Percentiles rank a stretch among this genome's conserved stretches.
phyloP scores from a whole-genome alignment of 352 stramenopile genomes.

The Phytophthora lateralis region DNA sequence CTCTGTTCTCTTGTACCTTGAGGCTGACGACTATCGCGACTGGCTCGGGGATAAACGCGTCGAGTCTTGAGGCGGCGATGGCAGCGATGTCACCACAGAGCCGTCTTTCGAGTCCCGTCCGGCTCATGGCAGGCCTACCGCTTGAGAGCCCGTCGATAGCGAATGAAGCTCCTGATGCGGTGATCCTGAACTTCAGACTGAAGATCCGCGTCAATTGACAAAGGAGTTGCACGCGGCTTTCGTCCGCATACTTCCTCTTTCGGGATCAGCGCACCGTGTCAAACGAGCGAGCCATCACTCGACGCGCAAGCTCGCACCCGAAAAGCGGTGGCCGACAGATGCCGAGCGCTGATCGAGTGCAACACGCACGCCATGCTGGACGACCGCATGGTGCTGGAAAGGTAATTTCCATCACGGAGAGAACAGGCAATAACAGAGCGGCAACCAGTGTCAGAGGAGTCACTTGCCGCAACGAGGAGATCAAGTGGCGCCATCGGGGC shows the following conservation, averaged over 20 bases:
- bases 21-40: conserved; percentile 22
- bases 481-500: conserved; percentile 6
- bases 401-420: no score
- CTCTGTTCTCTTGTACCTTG: conserved; percentile 13
- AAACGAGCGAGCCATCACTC: conserved; percentile 28
- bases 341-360: conserved; percentile 5
- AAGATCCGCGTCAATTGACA: neutral
- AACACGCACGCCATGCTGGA: conserved; percentile 16
- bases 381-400: no score
- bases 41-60: conserved; percentile 11
- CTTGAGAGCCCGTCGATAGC: conserved; percentile 20
- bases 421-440: no score
- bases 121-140: conserved; percentile 3
- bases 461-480: conserved; percentile 6
- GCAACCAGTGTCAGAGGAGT: conserved; percentile 1
- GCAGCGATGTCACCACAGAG: conserved; percentile 10
- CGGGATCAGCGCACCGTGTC: conserved; percentile 17
- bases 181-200: conserved; percentile 4
- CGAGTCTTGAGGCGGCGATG: conserved; percentile 19
- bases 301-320: conserved; percentile 26
- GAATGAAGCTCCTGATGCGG: conserved; percentile 24
- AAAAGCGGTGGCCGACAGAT: conserved; percentile 23
- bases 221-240: neutral
- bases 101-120: neutral
- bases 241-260: conserved; percentile 21